Percentiles rank a stretch among this genome's conserved stretches.
Conservation (phyloP, 2,329 filamentous ascomycete species). For the Colletotrichum noveboracense region DNA sequence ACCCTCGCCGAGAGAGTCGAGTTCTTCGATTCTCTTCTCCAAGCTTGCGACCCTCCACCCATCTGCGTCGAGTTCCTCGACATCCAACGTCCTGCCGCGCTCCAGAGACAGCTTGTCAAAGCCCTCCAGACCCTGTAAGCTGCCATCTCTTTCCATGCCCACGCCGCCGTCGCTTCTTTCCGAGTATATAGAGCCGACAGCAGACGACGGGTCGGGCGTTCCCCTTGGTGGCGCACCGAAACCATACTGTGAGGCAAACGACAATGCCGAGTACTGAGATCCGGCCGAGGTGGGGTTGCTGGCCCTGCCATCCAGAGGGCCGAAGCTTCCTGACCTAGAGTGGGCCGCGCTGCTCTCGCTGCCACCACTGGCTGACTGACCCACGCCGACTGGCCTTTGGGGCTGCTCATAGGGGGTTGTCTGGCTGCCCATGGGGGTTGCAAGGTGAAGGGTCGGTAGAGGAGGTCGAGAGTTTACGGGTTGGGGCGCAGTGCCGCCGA, state of each 20-base stretch:
- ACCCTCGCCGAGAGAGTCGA: constrained; percentile 91
- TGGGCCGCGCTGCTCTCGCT: constrained; percentile 82
- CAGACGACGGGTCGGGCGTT: constrained; percentile 85
- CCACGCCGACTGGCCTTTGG: constrained; percentile 56
- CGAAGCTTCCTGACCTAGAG: constrained; percentile 85
- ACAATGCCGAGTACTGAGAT: constrained; percentile 84
- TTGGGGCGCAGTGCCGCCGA: constrained; percentile 56
- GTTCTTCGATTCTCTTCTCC: constrained; percentile 85
- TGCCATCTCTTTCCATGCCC: constrained; percentile 83
- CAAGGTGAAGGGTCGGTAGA: constrained; percentile 81
- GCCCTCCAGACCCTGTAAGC: constrained; percentile 76
- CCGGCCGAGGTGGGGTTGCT: constrained; percentile 87
- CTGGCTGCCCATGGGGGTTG: constrained; percentile 86
- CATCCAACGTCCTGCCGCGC: constrained; percentile 83
- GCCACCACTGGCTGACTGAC: constrained; percentile 73
- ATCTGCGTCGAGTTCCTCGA: constrained; percentile 93
- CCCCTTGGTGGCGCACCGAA: constrained; percentile 72
- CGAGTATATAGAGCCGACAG: constrained; percentile 84
- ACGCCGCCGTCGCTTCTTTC: constrained; percentile 77
- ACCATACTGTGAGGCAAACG: constrained; percentile 76
- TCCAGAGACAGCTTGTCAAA: constrained; percentile 84
- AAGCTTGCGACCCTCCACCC: constrained; percentile 93
- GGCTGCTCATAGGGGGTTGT: constrained; percentile 73
- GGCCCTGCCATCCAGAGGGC: constrained; percentile 73
- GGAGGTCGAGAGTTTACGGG: constrained; percentile 59